Evolutionary conservation across 495 filamentous ascomycete species (phyloP), one percentile per base, ranked within the genome.

Genomic region (Tuber borchii): DNA sequence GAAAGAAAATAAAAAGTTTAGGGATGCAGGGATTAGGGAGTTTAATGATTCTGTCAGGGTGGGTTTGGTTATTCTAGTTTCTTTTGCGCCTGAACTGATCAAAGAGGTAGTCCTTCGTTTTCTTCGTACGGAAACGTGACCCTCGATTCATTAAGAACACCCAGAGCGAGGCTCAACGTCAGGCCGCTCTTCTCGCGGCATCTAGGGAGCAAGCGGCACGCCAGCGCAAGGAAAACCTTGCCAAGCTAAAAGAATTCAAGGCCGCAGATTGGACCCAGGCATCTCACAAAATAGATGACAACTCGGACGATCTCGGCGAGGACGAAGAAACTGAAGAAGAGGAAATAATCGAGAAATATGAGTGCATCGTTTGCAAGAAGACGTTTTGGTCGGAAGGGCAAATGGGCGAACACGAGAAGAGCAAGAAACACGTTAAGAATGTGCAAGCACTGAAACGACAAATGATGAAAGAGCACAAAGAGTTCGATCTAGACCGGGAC

Each of bases 321-420:
- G 87, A 88, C 37, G 86, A 88, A 72, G 79, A 86, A 70, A 90
- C 89, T 83, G 86, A 87, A 79, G 87, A 79, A 42, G 86, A 88
- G 77, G 83, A 83, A 34, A 87, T 87, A 74, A 83, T 87, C 72
- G 86, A 90, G 75, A 85, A 87, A 45, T 92, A 93, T 74, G 95
- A 97, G 82, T 99, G 95, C 83, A 90, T 98, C 72, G 92, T 92
- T 34, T 99, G 95, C 83, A 88, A 89, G 80, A 99, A 99, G 85
- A 91, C 80, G 4, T 99, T 98, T 87, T 97, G 96, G 83, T 97
- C 93, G 74, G 91, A 97, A 82, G 92, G 92, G 79, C 95, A 97
- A 79, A 95, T 90, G 76, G 90, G 94, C 82, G 90, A 92, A n/a
- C 95, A 99, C 81, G 95, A 98, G 85, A 92, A 91, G 84, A 97